Evolutionary conservation across 345 rosid species (phyloP).

Genomic region (Gossypium anomalum): DNA sequence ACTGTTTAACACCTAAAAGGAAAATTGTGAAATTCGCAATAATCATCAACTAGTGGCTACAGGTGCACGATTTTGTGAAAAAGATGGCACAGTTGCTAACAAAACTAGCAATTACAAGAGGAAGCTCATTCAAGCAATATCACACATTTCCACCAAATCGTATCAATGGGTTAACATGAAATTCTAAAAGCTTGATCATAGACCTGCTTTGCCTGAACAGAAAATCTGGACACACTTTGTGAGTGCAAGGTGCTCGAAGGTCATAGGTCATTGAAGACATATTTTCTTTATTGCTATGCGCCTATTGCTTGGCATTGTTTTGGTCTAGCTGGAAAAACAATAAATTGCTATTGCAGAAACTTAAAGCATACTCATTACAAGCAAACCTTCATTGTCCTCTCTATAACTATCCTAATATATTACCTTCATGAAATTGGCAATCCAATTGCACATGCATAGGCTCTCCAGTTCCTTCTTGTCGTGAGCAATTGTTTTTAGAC

Average conservation of each 20-base stretch:
- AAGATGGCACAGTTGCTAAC: too few species aligned
- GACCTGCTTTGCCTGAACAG: not conserved
- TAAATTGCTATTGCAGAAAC: not conserved
- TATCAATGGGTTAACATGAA: not conserved
- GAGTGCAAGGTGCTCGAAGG: not conserved
- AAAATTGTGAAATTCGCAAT: not conserved
- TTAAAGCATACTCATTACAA: not conserved
- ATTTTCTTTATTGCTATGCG: not conserved
- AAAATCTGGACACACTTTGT: not conserved
- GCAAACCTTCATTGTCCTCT: not conserved
- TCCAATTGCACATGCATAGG: not conserved
- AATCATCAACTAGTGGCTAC: not conserved
- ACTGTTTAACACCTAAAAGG: not conserved
- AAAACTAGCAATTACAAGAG: not conserved
- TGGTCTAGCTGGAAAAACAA: not conserved
- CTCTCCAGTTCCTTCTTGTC: not conserved
- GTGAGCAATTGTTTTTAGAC: not conserved
- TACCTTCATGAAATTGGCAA: slow-evolving; percentile 2
- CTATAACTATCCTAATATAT: not conserved
- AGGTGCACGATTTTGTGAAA: not conserved
- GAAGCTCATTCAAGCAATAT: not conserved
- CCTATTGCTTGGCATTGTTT: not conserved
- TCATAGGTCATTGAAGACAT: not conserved
- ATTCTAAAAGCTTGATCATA: not conserved
- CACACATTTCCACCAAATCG: not conserved